Percentiles rank a stretch among this genome's conserved stretches.
Conservation (phyloP, 2,329 filamentous ascomycete species). For the Thermomyces lanuginosus region DNA sequence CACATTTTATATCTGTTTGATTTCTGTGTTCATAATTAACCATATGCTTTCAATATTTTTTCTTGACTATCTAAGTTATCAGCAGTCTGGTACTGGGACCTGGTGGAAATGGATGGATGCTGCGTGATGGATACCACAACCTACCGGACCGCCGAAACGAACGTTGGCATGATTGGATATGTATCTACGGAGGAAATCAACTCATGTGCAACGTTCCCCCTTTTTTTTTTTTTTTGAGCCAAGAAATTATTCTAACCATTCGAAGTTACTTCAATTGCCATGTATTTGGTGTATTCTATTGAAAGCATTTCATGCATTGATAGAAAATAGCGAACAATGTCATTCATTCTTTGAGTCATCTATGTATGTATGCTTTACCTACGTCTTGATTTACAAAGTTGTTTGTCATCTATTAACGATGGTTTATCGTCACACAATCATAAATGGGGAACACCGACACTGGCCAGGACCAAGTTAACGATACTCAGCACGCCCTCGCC, state of each 20-base stretch:
- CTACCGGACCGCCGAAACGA: too few species aligned
- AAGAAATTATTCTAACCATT: too few species aligned
- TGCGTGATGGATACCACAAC: neutral
- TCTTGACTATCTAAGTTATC: neutral
- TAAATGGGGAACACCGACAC: conserved; percentile 57
- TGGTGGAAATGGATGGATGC: neutral
- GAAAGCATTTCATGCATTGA: conserved; percentile 2
- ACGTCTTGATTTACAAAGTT: neutral
- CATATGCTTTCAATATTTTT: neutral
- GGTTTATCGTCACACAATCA: conserved; percentile 18
- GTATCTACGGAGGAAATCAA: neutral
- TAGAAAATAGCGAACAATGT: conserved; percentile 1
- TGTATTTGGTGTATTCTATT: too few species aligned
- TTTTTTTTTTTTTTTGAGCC: conserved; percentile 2
- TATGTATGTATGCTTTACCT: conserved; percentile 2
- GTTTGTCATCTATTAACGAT: too few species aligned
- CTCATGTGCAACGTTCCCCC: neutral
- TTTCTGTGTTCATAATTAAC: neutral
- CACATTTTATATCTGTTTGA: too few species aligned
- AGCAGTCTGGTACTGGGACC: too few species aligned
- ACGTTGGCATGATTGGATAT: neutral
- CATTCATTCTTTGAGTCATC: conserved; percentile 2
- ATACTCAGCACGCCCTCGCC: conserved; percentile 89
- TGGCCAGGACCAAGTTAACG: conserved; percentile 69
- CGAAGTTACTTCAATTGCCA: too few species aligned